These are phyloP conservation scores for Zalerion maritima DNA, from an alignment of 495 filamentous ascomycete species.

Conservation along the genomic window DNA sequence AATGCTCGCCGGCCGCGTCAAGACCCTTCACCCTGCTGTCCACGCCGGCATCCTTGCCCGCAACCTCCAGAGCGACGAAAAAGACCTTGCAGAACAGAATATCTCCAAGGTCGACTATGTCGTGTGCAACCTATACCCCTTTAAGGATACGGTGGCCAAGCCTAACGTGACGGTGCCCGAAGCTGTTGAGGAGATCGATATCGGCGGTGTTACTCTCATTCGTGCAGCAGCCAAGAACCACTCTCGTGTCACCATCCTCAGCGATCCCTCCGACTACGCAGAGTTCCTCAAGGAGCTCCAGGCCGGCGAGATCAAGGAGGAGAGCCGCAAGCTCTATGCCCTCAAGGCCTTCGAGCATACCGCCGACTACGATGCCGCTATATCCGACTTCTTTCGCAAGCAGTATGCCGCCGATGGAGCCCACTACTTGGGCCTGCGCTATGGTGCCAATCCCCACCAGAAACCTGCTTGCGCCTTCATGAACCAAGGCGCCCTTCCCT, in stretches of 20 bases:
- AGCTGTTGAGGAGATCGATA: constrained; percentile 97
- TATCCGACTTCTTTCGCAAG: constrained; percentile 94
- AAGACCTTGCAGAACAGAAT: constrained; percentile 91
- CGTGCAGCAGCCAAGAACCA: constrained; percentile 98
- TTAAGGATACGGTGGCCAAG: constrained; percentile 94
- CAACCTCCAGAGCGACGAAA: constrained; percentile 82
- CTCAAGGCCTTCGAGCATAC: constrained; percentile 97
- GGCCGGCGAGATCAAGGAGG: constrained; percentile 69
- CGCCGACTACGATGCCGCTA: constrained; percentile 90
- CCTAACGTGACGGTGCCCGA: constrained; percentile 91
- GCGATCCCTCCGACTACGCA: constrained; percentile 82
- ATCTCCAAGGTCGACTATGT: constrained; percentile 97
- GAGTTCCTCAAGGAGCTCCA: constrained; percentile 85
- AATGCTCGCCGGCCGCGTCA: constrained; percentile 91
- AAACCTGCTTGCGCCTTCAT: constrained; percentile 81
- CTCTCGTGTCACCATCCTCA: constrained; percentile 82
- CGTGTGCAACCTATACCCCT: constrained; percentile 96
- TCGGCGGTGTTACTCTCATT: constrained; percentile 91
- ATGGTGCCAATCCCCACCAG: constrained; percentile 95
- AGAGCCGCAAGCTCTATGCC: constrained; percentile 71
- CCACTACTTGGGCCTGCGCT: constrained; percentile 75
- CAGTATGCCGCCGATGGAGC: constrained; percentile 76
- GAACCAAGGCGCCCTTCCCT: constrained; percentile 60
- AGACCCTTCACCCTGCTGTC: constrained; percentile 91
- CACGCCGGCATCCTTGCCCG: constrained; percentile 89